Percentiles rank a stretch among this genome's conserved stretches.
phyloP scores from a whole-genome alignment of 345 rosid species.

The Salix viminalis region DNA sequence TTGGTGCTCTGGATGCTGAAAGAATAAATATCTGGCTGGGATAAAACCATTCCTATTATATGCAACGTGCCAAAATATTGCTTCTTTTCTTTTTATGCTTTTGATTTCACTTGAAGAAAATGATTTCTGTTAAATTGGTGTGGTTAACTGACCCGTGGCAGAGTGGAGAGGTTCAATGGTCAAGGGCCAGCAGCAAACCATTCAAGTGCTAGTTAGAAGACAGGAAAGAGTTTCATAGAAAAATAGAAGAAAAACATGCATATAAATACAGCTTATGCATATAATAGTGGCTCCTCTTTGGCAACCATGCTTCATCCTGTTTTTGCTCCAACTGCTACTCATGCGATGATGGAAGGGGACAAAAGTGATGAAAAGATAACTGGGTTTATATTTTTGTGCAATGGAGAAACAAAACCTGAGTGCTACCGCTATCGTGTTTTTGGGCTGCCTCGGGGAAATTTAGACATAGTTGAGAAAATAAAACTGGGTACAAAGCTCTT shows the following conservation, averaged over 20 bases:
- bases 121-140: neutral
- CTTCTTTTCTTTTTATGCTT: neutral
- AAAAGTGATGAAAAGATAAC: neutral
- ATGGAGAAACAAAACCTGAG: conserved; percentile 23
- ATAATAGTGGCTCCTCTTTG: neutral
- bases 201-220: neutral
- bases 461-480: conserved; percentile 23
- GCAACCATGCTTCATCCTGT: neutral
- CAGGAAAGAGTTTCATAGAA: neutral
- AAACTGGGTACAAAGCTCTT: conserved; percentile 24
- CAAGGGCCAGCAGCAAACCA: too few relatives aligned
- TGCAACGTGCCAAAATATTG: neutral
- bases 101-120: neutral
- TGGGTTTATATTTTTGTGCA: conserved; percentile 36
- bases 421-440: conserved; percentile 35
- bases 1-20: too few relatives aligned
- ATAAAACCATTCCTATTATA: too few relatives aligned
- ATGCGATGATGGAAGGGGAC: neutral
- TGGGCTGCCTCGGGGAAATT: conserved; percentile 23
- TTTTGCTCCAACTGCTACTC: neutral
- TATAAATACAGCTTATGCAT: neutral
- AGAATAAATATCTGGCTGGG: too few relatives aligned
- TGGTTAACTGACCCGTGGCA: neutral
- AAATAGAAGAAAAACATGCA: neutral
- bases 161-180: neutral